Base-by-base conservation (phyloP, 306 rosid species). In the Dalbergia oliveri region DNA sequence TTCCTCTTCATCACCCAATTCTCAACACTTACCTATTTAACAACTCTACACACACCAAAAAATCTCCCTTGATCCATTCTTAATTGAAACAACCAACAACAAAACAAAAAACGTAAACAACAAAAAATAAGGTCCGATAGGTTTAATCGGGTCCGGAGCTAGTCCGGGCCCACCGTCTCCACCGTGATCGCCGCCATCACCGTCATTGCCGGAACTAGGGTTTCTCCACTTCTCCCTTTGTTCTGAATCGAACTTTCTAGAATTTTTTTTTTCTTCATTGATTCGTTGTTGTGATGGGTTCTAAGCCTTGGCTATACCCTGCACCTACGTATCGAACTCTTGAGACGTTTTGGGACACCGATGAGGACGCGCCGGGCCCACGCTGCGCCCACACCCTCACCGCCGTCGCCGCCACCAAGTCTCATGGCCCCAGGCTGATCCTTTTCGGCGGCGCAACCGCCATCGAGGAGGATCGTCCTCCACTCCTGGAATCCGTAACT, bases 371-470 rank as follows among this genome's bases (percentile, higher is more conserved):
- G 0, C 99, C 99, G 43, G 99, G 99, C 6, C 98, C 99, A 37
- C 97, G 99, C 15, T 93, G 98, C 54, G 88, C 45, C 9, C 99
- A 96, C 84, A 93, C 98, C 0, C 94, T 96, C 73, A 96, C 99
- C 9, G 91, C 94, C 78, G 94, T 96, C 11, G 98, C 97, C 14
- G 86, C 99, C 83, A 89, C 97, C 50, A 93, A 93, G 84, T 74
- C 97, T 0, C 90, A 78, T 2, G 99, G 99, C 12, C 92, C 98
- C 0, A 93, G 97, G 5, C 88, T 96, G 62, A 96, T 96, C 82
- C 91, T 96, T 16, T 96, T 96, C 14, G 98, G 99, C 10, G 99
- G 98, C 15, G 91, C 98, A 81, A 96, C 99, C 23, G 99, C 99
- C 82, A 92, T 96, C 72, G 99, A 96, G 84, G 98, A 84, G 97